Base-by-base conservation (phyloP, 257 asterid genomes). In the Thymus quinquecostatus region DNA sequence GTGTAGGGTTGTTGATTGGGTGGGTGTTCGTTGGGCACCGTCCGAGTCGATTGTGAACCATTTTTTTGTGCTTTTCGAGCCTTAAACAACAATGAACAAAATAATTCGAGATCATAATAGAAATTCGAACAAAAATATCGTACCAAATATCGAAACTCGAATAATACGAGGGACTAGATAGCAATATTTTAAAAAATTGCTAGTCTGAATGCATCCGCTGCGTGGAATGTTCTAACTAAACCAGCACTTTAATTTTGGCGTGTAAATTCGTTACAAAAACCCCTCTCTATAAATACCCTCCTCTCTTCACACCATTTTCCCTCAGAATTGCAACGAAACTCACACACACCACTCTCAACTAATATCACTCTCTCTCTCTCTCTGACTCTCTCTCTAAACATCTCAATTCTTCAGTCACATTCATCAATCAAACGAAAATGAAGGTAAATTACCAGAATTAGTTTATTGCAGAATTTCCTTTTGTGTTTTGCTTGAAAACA, bases 371-470 rank as follows among this genome's bases (percentile, higher is more conserved):
- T 21, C 21, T 21, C 21, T 21, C 21, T 21, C 21, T 21, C 21
- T 21, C 48, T 27, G 5, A 58, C 48, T 11, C 43, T 4, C 14
- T 6, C 7, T 10, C 27, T 2, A 41, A 3, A 44, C 7, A 13
- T 28, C 50, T 67, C 62, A 49, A 11, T 4, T 34, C 30, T 29
- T 64, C 3, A 47, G 1, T 14, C 61, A 40, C 53, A 10, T 3
- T 43, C 28, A 40, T 68, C 54, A 56, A 69, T 30, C 74, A 57
- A 57, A 10, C 0, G 6, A 69, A 57, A 69, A 69, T 69, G 74
- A 57, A 57, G 74, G 74, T 69, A 69, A 34, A 5, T 14, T 13
- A 5, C 10, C 5, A 13, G 1, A 3, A 10, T 1, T 27, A 45
- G 13, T 2, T 33, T 34, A 33, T 50, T 36, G 48, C 10, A 4